Evolutionary conservation across 169 alveolate genomes (phyloP), one percentile per base, ranked within the genome.

Genomic region (Fabrea salina): DNA sequence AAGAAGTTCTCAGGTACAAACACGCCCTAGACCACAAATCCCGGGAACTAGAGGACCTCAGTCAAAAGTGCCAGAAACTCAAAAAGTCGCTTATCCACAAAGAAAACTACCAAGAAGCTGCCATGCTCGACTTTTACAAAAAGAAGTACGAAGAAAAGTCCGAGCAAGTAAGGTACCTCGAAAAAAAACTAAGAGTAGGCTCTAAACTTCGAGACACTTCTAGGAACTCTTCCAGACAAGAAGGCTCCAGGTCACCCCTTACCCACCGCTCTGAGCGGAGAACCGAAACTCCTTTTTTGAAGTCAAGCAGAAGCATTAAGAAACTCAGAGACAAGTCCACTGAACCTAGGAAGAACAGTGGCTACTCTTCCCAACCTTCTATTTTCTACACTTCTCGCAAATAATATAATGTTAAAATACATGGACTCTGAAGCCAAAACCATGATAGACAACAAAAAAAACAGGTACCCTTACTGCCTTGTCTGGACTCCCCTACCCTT

Each of bases 401-500:
- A n/a, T n/a, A n/a, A n/a, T n/a, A n/a, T n/a, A n/a, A n/a, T n/a
- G n/a, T n/a, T n/a, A n/a, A n/a, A n/a, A n/a, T n/a, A n/a, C n/a
- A n/a, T n/a, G n/a, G n/a, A n/a, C n/a, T n/a, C n/a, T n/a, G n/a
- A n/a, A n/a, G n/a, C n/a, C n/a, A n/a, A n/a, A n/a, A n/a, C n/a
- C n/a, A n/a, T n/a, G n/a, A 44, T 44, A 11, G 53, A 44, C 16
- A 44, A 11, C 11, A 44, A 44, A 16, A 11, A 11, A 11, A 70
- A 82, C 37, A 56, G 93, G 72, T 92, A 68, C 64, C 96, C 96
- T 2, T 86, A 54, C 72, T 87, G 95, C 47, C 77, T 92, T 8
- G 95, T 89, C 0, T 92, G 96, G 94, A 92, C 94, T 0, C 92
- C 94, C 8, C 67, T 92, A 19, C 96, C 96, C 5, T 76, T 86